Evolutionary conservation across 768 basidiomycete genomes (phyloP), one percentile per base, ranked within the genome.

Genomic region (Cantharellus cinnabarinus): DNA sequence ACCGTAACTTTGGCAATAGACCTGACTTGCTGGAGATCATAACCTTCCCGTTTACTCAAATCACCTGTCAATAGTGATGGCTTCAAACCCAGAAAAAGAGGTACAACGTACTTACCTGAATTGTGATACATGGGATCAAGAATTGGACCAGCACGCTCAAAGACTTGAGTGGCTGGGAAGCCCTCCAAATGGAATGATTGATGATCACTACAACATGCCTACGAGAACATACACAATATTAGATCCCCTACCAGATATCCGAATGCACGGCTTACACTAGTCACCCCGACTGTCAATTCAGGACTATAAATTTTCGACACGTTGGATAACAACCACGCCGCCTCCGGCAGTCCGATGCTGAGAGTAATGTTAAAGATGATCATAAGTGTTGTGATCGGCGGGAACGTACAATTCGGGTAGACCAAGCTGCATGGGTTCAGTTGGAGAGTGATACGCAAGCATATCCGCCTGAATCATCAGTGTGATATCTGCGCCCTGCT

Each of bases 401-500:
- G 41, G 15, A 10, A 72, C 79, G 57, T 56, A 89, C 86, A 65
- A 62, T 34, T 76, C 76, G 4, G 91, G 89, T 41, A 91, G 76
- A 15, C 85, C 89, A 4, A 95, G 76, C 67, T 95, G 91, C 2
- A 77, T 68, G 7, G 87, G 86, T 70, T 95, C 91, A 37, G 76
- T 77, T 0, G 80, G 78, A 20, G 73, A 80, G 62, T 81, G 87
- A 67, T 90, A 94, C 0, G 80, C 91, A 48, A 87, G 76, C 91
- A 94, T 94, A 65, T 95, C 91, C 0, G 86, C 86, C 68, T 94
- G 91, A 55, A 93, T 74, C 78, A 93, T 87, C 41, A 94, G 66
- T 1, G 83, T 79, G 52, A 94, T 71, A 63, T 88, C 82, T 35
- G 79, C 81, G 59, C 77, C 72, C 20, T 69, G 68, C 38, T 69